Conservation (phyloP, 225 moss, liverwort and hornwort genomes). For the Sphagnum contortum region DNA sequence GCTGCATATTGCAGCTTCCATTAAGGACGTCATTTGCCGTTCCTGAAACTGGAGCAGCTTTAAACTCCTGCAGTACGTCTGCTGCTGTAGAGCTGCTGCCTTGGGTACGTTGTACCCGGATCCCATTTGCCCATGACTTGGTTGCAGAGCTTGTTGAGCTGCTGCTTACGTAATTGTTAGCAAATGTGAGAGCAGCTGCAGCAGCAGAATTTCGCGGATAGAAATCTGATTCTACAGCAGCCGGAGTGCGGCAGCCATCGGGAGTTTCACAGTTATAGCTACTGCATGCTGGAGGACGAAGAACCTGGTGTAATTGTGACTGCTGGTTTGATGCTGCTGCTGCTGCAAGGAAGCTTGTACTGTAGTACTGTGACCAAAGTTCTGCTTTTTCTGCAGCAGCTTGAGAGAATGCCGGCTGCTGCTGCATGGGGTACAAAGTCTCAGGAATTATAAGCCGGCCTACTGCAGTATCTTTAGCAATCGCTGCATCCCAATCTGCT, state of each 20-base stretch:
- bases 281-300: constrained; percentile 35
- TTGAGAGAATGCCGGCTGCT: constrained; percentile 41
- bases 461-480: constrained; percentile 27
- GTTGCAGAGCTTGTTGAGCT: constrained; percentile 42
- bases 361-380: constrained; percentile 1
- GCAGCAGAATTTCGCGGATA: constrained; percentile 12
- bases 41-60: no score
- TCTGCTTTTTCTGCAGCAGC: neutral
- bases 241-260: constrained; percentile 72
- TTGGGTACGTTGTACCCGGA: constrained; percentile 57
- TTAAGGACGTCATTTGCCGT: constrained; percentile 5
- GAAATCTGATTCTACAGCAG: constrained; percentile 42
- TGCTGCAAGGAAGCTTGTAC: constrained; percentile 65
- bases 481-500: constrained; percentile 72
- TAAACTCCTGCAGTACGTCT: no score
- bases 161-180: constrained; percentile 33
- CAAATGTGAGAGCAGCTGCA: constrained; percentile 57
- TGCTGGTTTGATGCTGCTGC: constrained; percentile 30
- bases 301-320: constrained; percentile 33
- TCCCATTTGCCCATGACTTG: constrained; percentile 65
- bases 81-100: constrained; percentile 23
- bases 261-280: constrained; percentile 47
- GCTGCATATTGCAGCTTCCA: constrained; percentile 8
- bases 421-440: constrained; percentile 22
- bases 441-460: no score